Percentiles rank a stretch among this genome's conserved stretches.
Evolutionary conservation across 139 green algal genomes (phyloP).

Genomic region (Yamagishiella unicocca): DNA sequence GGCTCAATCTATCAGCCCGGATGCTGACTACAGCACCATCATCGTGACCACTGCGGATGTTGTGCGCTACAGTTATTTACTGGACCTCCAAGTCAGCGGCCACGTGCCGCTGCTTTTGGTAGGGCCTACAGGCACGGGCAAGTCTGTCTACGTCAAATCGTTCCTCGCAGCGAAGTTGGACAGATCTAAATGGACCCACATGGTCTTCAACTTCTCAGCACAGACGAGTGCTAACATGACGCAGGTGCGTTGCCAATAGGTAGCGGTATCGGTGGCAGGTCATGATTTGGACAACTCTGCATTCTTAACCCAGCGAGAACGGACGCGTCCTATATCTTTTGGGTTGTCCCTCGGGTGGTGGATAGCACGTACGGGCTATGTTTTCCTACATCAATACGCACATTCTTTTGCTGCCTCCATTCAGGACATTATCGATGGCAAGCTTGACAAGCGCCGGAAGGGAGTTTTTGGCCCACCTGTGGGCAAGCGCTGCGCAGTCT

Average conservation of each 20-base stretch:
- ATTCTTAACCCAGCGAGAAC: no score
- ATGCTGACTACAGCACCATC: conserved; percentile 67
- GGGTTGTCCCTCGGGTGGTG: no score
- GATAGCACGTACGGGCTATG: no score
- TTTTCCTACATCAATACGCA: no score
- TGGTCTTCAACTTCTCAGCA: conserved; percentile 74
- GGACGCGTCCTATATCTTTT: no score
- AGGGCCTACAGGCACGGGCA: conserved; percentile 55
- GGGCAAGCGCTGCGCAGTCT: conserved; percentile 69
- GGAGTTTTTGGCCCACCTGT: conserved; percentile 76
- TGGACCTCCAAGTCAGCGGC: conserved; percentile 52
- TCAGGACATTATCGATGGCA: conserved; percentile 72
- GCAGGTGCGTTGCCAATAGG: conserved; percentile 51
- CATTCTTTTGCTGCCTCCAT: no score
- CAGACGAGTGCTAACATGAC: conserved; percentile 79
- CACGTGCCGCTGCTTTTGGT: conserved; percentile 65
- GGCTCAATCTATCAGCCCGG: conserved; percentile 37
- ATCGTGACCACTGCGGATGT: conserved; percentile 79
- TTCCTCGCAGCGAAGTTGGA: conserved; percentile 61
- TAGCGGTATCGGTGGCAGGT: no score
- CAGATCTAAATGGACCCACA: conserved; percentile 54
- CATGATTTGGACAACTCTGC: no score
- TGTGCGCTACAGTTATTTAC: conserved; percentile 71
- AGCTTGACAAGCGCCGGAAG: conserved; percentile 69
- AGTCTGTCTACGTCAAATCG: conserved; percentile 71